Conservation (phyloP, 2,329 filamentous ascomycete genomes). For the Arthrobotrys entomopaga region DNA sequence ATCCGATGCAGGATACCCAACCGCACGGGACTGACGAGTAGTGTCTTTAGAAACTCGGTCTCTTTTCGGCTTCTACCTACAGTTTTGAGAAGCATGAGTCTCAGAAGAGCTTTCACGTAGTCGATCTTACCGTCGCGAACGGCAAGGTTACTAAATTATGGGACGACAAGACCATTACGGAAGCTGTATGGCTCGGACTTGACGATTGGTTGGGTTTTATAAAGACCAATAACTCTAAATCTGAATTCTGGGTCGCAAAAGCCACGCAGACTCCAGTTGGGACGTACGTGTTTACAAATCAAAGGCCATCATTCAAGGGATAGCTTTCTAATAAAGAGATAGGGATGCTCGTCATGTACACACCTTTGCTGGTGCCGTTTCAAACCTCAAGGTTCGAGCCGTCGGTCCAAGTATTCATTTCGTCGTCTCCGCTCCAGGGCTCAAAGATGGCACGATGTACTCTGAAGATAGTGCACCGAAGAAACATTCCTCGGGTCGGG, state of each 20-base stretch:
- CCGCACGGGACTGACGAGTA: conserved; percentile 2
- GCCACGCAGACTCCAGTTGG: not conserved
- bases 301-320: too few species aligned
- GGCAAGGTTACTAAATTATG: conserved; percentile 74
- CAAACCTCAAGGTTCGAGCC: conserved; percentile 70
- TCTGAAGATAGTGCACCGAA: conserved; percentile 72
- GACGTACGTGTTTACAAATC: not conserved
- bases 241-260: conserved; percentile 54
- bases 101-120: conserved; percentile 72
- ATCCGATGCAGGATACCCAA: conserved; percentile 66
- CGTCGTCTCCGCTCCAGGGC: conserved; percentile 72
- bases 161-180: conserved; percentile 72
- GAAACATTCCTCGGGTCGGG: conserved; percentile 72
- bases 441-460: conserved; percentile 75
- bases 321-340: conserved; percentile 55
- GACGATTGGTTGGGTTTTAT: conserved; percentile 71
- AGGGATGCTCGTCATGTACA: conserved; percentile 61
- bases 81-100: conserved; percentile 80
- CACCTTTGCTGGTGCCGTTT: conserved; percentile 68
- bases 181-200: conserved; percentile 80
- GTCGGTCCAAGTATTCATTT: conserved; percentile 68
- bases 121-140: conserved; percentile 71
- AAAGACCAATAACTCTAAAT: conserved; percentile 64
- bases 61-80: conserved; percentile 75
- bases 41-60: conserved; percentile 62